Conservation (phyloP, 495 filamentous ascomycete genomes). For the Penicillium fimorum region DNA sequence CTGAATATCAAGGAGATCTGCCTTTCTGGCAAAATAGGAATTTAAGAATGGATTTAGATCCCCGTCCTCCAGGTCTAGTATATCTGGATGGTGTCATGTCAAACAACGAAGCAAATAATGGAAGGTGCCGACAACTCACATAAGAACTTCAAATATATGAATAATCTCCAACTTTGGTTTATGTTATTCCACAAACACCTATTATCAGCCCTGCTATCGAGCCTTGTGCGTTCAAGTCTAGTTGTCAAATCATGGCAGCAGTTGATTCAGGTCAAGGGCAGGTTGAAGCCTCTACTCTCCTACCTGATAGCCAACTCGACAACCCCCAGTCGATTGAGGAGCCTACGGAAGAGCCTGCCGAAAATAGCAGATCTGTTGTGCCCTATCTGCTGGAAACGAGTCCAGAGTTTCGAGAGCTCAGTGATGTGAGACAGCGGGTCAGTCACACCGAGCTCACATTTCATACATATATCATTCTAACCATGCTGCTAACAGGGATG, state of each 20-base stretch:
- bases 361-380: not conserved
- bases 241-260: not conserved
- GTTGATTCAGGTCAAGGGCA: not conserved
- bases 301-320: not conserved
- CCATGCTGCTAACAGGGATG: not conserved
- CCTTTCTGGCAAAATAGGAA: too few species aligned
- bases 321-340: not conserved
- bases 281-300: not conserved
- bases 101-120: not conserved
- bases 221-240: not conserved
- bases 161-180: not conserved
- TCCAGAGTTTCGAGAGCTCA: not conserved
- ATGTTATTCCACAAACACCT: not conserved
- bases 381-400: not conserved
- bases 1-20: too few species aligned
- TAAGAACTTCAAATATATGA: too few species aligned
- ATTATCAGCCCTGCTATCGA: constrained; percentile 35
- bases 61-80: too few species aligned
- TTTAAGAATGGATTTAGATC: too few species aligned
- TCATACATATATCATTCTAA: not conserved
- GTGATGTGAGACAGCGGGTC: not conserved
- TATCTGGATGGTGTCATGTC: too few species aligned
- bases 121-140: not conserved
- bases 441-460: not conserved
- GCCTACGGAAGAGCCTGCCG: not conserved